phyloP scores from a whole-genome alignment of 2,329 filamentous ascomycete species.

The Alternaria longipes region DNA sequence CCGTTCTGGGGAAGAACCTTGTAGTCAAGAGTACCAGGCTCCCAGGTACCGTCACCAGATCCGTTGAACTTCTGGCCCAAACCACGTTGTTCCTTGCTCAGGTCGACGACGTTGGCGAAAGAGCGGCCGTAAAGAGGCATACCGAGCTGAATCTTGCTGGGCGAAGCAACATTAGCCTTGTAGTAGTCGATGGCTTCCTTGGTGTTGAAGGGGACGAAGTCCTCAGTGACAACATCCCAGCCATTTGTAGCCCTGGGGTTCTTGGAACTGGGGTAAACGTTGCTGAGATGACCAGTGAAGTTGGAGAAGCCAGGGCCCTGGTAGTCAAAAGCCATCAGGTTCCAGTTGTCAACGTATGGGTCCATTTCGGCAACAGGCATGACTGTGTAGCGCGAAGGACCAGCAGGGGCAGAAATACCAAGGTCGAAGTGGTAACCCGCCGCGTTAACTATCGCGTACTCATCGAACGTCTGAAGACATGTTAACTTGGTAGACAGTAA shows the following conservation, averaged over 20 bases:
- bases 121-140: conserved; percentile 44
- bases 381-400: conserved; percentile 50
- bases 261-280: conserved; percentile 33
- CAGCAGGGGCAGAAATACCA: conserved; percentile 56
- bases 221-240: conserved; percentile 13
- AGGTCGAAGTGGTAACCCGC: conserved; percentile 54
- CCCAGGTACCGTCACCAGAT: conserved; percentile 35
- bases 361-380: conserved; percentile 54
- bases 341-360: conserved; percentile 57
- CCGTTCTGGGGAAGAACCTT: conserved; percentile 38
- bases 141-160: conserved; percentile 39
- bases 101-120: conserved; percentile 36
- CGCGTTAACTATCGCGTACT: conserved; percentile 49
- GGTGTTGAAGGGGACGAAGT: conserved; percentile 35
- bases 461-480: conserved; percentile 44
- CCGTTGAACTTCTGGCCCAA: conserved; percentile 39
- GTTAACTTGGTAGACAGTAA: not conserved
- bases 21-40: conserved; percentile 40
- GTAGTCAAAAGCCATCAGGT: conserved; percentile 71
- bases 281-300: conserved; percentile 62
- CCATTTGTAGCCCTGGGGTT: conserved; percentile 34
- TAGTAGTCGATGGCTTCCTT: conserved; percentile 39
- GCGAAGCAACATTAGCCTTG: conserved; percentile 25
- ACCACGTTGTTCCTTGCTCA: conserved; percentile 59
- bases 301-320: conserved; percentile 79